Conservation (phyloP, 345 rosid genomes). For the Dipteronia dyeriana region DNA sequence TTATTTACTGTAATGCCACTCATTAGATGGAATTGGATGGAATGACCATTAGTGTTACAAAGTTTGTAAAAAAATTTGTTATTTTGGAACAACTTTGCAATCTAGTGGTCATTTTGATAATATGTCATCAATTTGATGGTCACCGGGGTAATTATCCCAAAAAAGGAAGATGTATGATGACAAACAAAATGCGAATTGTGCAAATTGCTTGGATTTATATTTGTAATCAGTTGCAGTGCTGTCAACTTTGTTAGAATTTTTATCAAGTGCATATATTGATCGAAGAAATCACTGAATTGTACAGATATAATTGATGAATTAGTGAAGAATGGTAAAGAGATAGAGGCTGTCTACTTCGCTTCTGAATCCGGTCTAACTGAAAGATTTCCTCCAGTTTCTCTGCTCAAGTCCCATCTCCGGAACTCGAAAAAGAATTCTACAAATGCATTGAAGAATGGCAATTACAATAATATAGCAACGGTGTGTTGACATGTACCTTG, state of each 20-base stretch:
- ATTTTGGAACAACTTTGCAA: too few species aligned
- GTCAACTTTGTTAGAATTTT: not conserved
- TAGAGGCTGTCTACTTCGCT: constrained; percentile 62
- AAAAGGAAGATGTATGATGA: not conserved
- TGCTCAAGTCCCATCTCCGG: constrained; percentile 48
- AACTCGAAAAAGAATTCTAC: constrained; percentile 44
- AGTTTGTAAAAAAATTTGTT: too few species aligned
- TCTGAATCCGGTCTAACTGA: constrained; percentile 50
- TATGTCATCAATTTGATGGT: too few species aligned
- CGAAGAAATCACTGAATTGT: constrained; percentile 8
- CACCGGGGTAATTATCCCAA: too few species aligned
- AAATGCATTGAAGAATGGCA: constrained; percentile 39
- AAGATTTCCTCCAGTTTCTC: constrained; percentile 46
- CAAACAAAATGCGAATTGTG: not conserved
- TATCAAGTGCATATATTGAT: constrained; percentile 12
- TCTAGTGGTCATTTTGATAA: too few species aligned
- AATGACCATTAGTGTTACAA: too few species aligned
- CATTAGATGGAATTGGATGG: too few species aligned
- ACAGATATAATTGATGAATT: constrained; percentile 54
- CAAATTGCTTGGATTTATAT: not conserved
- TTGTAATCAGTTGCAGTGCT: not conserved
- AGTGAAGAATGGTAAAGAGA: constrained; percentile 52
- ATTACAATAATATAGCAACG: constrained; percentile 35
- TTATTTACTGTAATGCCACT: too few species aligned
- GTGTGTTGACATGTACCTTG: constrained; percentile 19